A percentile compares a stretch with the other conserved stretches of the same genome.
These are phyloP conservation scores for Chara braunii DNA, from an alignment of 139 green algal genomes.

Conservation along the genomic window DNA sequence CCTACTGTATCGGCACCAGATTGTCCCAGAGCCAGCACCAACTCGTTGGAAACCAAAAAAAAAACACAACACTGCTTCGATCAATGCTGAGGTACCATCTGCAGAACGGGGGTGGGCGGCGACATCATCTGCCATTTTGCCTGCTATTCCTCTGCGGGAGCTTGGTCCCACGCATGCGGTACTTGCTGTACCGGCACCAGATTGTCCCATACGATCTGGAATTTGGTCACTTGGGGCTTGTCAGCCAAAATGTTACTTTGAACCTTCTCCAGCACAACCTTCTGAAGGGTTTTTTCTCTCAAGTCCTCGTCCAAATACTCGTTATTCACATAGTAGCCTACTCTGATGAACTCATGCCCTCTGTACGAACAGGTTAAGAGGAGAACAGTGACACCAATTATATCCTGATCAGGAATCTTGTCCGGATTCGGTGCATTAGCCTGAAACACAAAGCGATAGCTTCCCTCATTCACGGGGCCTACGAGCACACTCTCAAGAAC, in stretches of 20 bases:
- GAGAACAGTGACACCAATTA: conserved; percentile 89
- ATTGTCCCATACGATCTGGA: conserved; percentile 49
- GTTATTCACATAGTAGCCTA: conserved; percentile 91
- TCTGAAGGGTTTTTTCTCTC: conserved; percentile 56
- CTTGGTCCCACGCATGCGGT: too few species aligned
- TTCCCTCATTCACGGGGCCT: conserved; percentile 76
- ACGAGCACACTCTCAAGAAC: conserved; percentile 84
- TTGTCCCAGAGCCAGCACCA: too few species aligned
- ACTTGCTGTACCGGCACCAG: too few species aligned
- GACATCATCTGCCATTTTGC: too few species aligned
- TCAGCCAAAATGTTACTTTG: conserved; percentile 72
- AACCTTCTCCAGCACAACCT: conserved; percentile 57
- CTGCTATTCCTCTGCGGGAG: too few species aligned
- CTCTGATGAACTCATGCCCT: conserved; percentile 47
- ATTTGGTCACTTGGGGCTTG: conserved; percentile 87
- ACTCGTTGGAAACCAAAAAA: too few species aligned
- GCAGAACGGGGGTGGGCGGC: too few species aligned
- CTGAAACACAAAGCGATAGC: conserved; percentile 83
- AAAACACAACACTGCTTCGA: too few species aligned
- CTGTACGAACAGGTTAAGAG: conserved; percentile 92
- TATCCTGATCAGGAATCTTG: conserved; percentile 66
- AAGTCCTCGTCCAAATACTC: conserved; percentile 83
- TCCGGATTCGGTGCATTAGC: conserved; percentile 71
- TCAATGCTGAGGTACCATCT: too few species aligned
- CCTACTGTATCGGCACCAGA: too few species aligned